These are phyloP conservation scores for Metarhizium rileyi DNA, from an alignment of 2,329 filamentous ascomycete species.

Conservation along the genomic window DNA sequence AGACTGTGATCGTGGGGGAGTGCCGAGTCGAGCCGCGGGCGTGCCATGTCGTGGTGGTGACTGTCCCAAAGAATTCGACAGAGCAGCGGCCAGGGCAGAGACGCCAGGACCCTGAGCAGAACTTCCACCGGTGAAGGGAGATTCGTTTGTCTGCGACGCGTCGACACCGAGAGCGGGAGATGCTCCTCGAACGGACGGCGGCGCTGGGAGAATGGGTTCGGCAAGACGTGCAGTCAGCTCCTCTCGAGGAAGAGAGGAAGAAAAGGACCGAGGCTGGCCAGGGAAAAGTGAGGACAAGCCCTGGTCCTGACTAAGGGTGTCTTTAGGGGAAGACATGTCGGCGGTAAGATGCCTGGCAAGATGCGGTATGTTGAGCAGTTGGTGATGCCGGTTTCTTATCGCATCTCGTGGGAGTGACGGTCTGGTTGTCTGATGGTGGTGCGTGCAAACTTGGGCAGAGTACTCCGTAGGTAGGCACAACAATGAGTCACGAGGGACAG, in stretches of 20 bases:
- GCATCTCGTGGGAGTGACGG: background rate
- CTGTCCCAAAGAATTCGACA: slow-evolving; percentile 63
- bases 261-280: slow-evolving; percentile 33
- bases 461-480: no score
- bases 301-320: slow-evolving; percentile 25
- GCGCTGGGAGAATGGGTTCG: slow-evolving; percentile 39
- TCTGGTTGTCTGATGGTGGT: background rate
- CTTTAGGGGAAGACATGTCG: slow-evolving; percentile 29
- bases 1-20: slow-evolving; percentile 39
- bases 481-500: background rate
- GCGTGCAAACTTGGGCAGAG: no score
- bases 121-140: slow-evolving; percentile 56
- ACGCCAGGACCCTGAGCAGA: slow-evolving; percentile 66
- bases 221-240: slow-evolving; percentile 52
- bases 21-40: slow-evolving; percentile 48
- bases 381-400: background rate
- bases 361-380: slow-evolving; percentile 2
- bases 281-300: slow-evolving; percentile 40
- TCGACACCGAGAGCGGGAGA: slow-evolving; percentile 21
- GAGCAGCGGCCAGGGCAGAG: slow-evolving; percentile 80
- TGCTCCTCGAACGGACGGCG: slow-evolving; percentile 26
- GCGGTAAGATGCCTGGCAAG: background rate
- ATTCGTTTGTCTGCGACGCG: slow-evolving; percentile 30
- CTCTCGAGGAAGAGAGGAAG: slow-evolving; percentile 46
- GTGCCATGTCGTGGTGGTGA: slow-evolving; percentile 63